Conservation (phyloP, 2,329 filamentous ascomycete species). For the Claviceps capensis region DNA sequence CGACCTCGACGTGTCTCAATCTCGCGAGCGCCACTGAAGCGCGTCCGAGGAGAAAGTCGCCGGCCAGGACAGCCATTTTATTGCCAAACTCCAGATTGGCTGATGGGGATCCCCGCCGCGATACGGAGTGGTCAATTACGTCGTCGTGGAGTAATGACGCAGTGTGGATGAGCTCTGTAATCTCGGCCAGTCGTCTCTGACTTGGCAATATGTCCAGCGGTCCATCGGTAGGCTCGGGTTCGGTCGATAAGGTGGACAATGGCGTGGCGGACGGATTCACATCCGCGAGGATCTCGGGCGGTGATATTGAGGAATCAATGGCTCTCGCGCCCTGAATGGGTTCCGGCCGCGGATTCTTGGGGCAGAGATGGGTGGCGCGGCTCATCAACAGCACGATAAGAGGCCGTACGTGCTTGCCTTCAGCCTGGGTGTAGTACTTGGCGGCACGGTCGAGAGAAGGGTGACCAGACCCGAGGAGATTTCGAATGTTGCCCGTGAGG, state of each 20-base stretch:
- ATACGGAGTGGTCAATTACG: conserved; percentile 86
- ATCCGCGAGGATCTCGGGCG: conserved; percentile 53
- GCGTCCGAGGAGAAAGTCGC: conserved; percentile 88
- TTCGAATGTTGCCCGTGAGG: conserved; percentile 81
- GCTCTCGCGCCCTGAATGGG: conserved; percentile 27
- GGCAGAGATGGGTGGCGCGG: conserved; percentile 69
- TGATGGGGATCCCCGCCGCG: conserved; percentile 69
- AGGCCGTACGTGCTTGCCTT: conserved; percentile 93
- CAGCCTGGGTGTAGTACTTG: conserved; percentile 94
- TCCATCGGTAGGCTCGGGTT: conserved; percentile 22
- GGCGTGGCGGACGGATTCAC: conserved; percentile 53
- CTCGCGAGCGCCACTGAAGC: conserved; percentile 89
- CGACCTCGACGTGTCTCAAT: conserved; percentile 83
- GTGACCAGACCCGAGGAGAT: conserved; percentile 86
- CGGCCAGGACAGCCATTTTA: conserved; percentile 96
- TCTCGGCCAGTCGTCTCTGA: conserved; percentile 84
- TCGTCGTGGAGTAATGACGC: conserved; percentile 95
- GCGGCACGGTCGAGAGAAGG: conserved; percentile 87
- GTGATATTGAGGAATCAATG: conserved; percentile 43
- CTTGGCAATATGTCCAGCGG: conserved; percentile 72
- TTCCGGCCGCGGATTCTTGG: conserved; percentile 37
- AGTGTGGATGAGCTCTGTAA: conserved; percentile 94
- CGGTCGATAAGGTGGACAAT: conserved; percentile 26
- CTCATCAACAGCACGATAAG: conserved; percentile 95
- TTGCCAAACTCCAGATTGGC: conserved; percentile 95